Base-by-base conservation (phyloP, 2,329 filamentous ascomycete species). In the Chaetomium sp. region DNA sequence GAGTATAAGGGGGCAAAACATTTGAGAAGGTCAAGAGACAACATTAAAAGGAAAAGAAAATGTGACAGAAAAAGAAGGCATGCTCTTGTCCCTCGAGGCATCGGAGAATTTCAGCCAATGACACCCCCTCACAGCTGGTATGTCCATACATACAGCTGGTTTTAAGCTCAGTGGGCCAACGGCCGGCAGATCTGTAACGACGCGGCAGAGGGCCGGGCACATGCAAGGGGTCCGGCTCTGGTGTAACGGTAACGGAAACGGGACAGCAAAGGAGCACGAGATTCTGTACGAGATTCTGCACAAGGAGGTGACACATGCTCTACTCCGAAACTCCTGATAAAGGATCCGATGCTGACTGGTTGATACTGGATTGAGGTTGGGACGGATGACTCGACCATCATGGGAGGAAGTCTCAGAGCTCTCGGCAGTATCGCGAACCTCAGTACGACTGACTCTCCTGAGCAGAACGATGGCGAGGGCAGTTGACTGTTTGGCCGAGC, bases 201-300 rank as follows among this genome's bases (percentile, higher is more conserved):
- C 55, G 19, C 55, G 23, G 38, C 10, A 31, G 38, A 42, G 47
- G 54, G 33, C 33, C 12, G 21, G 33, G 13, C 33, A 49, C 38
- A 19, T 47, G 57, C 19, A 42, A 5, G 13, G 16, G 38, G 7
- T 42, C 16, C 38, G 45, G n/a, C 8, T 47, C 19, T 23, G 21
- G 45, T 47, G 45, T 47, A 47, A 47, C 45, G 23, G 35, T 31
- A 35, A 25, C n/a, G 38, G 33, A 19, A 42, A 42, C 19, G 38
- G 38, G 19, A 6, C 12, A 23, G 25, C 29, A 7, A 19, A 4
- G 27, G 49, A 51, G 49, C 49, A 51, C 42, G 12, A 33, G 25
- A 57, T 31, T 23, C 35, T 47, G 45, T 19, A 23, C 55, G 10
- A 57, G 35, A 57, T 47, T 19, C 38, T 49, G 56, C 38, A 57